These are phyloP conservation scores for Samsoniella hepiali DNA, from an alignment of 2,329 filamentous ascomycete genomes.

Conservation along the genomic window DNA sequence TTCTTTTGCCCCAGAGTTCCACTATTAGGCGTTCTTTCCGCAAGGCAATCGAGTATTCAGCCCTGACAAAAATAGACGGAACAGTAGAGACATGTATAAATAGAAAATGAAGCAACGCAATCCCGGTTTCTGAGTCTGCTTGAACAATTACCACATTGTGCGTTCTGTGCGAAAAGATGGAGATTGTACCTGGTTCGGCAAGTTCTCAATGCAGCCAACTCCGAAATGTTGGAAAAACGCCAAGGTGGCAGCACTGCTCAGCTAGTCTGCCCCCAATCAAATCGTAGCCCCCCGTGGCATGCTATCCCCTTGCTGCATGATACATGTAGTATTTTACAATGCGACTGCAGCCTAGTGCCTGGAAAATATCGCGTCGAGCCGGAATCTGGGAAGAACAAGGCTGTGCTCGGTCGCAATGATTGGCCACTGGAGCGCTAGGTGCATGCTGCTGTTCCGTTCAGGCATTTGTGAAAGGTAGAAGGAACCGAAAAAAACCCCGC, in stretches of 20 bases:
- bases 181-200: not conserved
- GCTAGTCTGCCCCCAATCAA: not conserved
- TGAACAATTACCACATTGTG: too few species aligned
- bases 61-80: not conserved
- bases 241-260: not conserved
- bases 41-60: not conserved
- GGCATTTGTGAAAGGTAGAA: not conserved
- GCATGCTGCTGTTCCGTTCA: not conserved
- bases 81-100: not conserved
- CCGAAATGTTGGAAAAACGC: not conserved
- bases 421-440: not conserved
- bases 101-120: too few species aligned
- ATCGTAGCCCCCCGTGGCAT: not conserved
- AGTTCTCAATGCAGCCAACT: not conserved
- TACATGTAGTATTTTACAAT: not conserved
- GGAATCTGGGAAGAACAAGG: not conserved
- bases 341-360: not conserved
- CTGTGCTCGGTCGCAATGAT: not conserved
- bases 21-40: not conserved
- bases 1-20: not conserved
- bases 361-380: not conserved
- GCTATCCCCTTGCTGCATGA: not conserved
- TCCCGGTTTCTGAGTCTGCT: too few species aligned
- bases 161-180: too few species aligned
- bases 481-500: not conserved